Conservation (phyloP, 805 yeast species). For the Schwanniomyces vanrijiae region DNA sequence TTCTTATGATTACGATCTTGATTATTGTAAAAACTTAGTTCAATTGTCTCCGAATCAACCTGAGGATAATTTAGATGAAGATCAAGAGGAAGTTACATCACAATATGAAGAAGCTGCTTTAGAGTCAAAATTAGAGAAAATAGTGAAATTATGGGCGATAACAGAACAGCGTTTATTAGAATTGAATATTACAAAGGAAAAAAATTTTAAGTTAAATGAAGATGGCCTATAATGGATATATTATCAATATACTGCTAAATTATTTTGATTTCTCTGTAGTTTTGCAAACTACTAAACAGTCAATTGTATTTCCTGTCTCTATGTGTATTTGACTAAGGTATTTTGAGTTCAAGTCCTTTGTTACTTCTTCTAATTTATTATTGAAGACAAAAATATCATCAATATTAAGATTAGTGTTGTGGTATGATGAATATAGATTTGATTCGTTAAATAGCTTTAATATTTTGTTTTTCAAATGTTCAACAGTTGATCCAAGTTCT, state of each 20-base stretch:
- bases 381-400: conserved; percentile 30
- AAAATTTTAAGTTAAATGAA: conserved; percentile 19
- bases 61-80: conserved; percentile 11
- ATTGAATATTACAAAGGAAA: conserved; percentile 25
- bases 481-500: conserved; percentile 69
- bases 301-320: conserved; percentile 44
- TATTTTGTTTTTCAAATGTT: conserved; percentile 57
- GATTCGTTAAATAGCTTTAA: conserved; percentile 53
- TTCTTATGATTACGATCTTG: conserved; percentile 6
- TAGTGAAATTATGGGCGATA: conserved; percentile 64
- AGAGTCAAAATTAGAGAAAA: conserved; percentile 49
- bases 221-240: conserved; percentile 10
- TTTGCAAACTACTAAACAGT: conserved; percentile 20
- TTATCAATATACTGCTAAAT: not conserved
- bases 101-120: conserved; percentile 21
- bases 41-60: not conserved
- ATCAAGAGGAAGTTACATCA: conserved; percentile 17
- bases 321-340: conserved; percentile 38
- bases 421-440: conserved; percentile 19
- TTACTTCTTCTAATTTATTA: conserved; percentile 25
- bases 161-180: conserved; percentile 55
- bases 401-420: conserved; percentile 7
- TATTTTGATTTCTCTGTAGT: not conserved
- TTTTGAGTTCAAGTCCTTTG: conserved; percentile 15
- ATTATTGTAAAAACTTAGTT: conserved; percentile 6